Evolutionary conservation across 2,329 filamentous ascomycete genomes (phyloP), one percentile per base, ranked within the genome.

Genomic region (Cladosporium sp.): DNA sequence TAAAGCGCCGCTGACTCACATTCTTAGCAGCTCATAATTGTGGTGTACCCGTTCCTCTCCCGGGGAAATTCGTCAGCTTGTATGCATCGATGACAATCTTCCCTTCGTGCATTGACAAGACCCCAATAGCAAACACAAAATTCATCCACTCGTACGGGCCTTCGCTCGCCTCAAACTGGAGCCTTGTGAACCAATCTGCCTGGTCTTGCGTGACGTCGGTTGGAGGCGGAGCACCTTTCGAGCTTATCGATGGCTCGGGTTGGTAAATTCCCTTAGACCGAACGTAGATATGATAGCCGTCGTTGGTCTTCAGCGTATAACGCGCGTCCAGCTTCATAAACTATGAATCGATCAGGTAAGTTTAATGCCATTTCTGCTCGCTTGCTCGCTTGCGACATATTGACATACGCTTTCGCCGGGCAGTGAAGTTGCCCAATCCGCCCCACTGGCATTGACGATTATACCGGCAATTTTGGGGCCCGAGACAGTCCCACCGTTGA

Each of bases 11-110:
- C 41, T 44, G 18, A 10, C 15, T 44, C 18, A 44, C 8, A 6
- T 8, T 21, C 18, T 44, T 21, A 44, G 6, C 18, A 21, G 7
- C 41, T 44, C 18, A 44, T 21, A 44, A 44, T 6, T 44, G 41
- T 44, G 41, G 41, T 21, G 2, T 44, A 44, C 7, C 10, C 10
- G 51, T n/a, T 15, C 63, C 63, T 24, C 63, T 34, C 6, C 67
- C 68, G 7, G 64, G 65, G 18, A 72, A 71, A 59, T 72, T 72
- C 7, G 71, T 71, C 51, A 73, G 38, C 44, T 65, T 60, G 26
- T 72, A 73, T 14, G 70, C 71, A 68, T 73, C 71, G 30, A 72
- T 72, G 59, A 71, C 64, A 49, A 72, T 72, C n/a, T 61, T 67
- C 3, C 58, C 59, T 15, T 71, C 67, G 32, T 68, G 52, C 71